Evolutionary conservation across 352 stramenopile species (phyloP), one percentile per base, ranked within the genome.

Genomic region (Phytophthora ramorum): DNA sequence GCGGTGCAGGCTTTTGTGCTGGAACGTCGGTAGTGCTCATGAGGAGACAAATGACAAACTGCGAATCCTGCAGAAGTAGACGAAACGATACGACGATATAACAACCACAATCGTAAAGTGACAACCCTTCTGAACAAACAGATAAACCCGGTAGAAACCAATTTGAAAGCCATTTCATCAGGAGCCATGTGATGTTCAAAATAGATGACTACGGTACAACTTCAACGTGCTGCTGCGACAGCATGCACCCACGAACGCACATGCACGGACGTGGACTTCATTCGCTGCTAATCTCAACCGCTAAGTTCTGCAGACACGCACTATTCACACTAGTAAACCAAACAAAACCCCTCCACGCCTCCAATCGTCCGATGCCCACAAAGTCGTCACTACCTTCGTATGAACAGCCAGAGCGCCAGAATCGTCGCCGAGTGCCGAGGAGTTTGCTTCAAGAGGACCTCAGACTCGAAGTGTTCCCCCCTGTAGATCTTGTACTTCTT

Each of bases 31-130:
- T 55, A 12, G n/a, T 58, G 59, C 38, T 73, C 58, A 64, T 66
- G 47, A 61, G 3, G 34, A 63, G 41, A 38, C 43, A 52, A 70
- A 74, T 70, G 49, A 26, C 41, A 60, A 44, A 70, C 32, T 72
- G 58, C 30, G 10, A 16, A 51, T 61, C 32, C 20, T 30, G 6
- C 14, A n/a, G 0, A 10, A 4, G 32, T 26, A 32, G 24, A 60
- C 44, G 43, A 60, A 69, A 70, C 54, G 48, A 7, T 3, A 41
- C 20, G 26, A 17, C 37, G 7, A 37, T 24, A 53, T 16, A 26
- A 16, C 50, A 12, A 58, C 48, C 19, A 59, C 49, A 10, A 35
- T 9, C 7, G 6, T 58, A 46, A n/a, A 3, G 28, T 54, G 61
- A 58, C 53, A 64, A 10, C 54, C 61, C 53, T 45, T 24, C 40